Evolutionary conservation across 352 stramenopile species (phyloP).

Genomic region (Pythium coloratum): DNA sequence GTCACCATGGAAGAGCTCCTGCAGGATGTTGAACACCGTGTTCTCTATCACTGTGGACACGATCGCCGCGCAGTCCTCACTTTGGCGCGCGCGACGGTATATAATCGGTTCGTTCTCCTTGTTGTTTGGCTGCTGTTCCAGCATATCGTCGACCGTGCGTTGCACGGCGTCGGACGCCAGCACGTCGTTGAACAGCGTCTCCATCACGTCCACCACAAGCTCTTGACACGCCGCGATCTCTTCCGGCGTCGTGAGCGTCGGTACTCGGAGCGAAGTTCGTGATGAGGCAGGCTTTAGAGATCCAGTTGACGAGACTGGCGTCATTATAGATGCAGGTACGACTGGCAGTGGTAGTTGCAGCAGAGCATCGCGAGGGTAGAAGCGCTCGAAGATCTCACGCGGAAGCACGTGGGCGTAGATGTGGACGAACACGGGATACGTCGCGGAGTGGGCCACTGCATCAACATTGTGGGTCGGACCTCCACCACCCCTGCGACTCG

Average conservation of each 20-base stretch:
- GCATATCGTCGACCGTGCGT: constrained; percentile 41
- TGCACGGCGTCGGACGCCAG: constrained; percentile 54
- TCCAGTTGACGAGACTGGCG: neutral
- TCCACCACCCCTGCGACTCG: neutral
- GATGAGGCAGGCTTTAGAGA: neutral
- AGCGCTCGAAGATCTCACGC: constrained; percentile 45
- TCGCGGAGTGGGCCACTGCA: neutral
- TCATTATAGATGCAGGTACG: neutral
- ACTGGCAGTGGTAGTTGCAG: constrained; percentile 36
- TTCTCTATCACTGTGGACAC: constrained; percentile 68
- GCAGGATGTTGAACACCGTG: constrained; percentile 77
- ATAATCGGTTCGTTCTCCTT: constrained; percentile 18
- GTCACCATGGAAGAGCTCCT: constrained; percentile 82
- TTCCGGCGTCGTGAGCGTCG: neutral
- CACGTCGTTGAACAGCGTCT: constrained; percentile 56
- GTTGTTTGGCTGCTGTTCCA: constrained; percentile 13
- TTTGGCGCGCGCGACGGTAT: constrained; percentile 35
- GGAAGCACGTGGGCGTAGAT: constrained; percentile 66
- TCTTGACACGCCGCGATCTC: constrained; percentile 33
- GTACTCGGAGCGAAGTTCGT: neutral
- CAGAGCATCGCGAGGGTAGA: constrained; percentile 39
- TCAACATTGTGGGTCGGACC: neutral
- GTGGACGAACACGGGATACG: constrained; percentile 43
- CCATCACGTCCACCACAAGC: constrained; percentile 58
- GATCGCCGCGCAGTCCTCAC: constrained; percentile 70